phyloP scores from a whole-genome alignment of 345 rosid genomes.

The Acer negundo region DNA sequence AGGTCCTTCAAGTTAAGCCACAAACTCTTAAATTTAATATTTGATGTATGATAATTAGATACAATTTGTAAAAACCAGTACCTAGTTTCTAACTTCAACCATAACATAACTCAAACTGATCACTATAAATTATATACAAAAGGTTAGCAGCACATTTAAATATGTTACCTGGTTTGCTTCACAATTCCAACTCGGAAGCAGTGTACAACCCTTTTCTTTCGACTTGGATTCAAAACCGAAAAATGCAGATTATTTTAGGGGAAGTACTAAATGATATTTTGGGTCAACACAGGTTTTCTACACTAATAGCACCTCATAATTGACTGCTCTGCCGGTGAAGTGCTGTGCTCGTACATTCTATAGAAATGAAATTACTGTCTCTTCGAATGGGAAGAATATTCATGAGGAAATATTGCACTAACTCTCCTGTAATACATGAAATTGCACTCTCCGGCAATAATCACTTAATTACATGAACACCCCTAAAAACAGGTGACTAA shows the following conservation, averaged over 20 bases:
- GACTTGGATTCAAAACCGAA: conserved; percentile 83
- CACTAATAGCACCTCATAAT: conserved; percentile 48
- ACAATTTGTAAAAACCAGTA: not conserved
- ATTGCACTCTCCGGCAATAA: no score
- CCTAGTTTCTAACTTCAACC: not conserved
- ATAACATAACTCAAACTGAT: no score
- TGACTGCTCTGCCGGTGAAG: no score
- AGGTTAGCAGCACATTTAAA: not conserved
- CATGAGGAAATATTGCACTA: no score
- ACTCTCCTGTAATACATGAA: no score
- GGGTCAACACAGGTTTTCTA: conserved; percentile 26
- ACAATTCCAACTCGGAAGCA: conserved; percentile 39
- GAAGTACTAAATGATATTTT: no score
- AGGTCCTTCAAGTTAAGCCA: no score
- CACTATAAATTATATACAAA: not conserved
- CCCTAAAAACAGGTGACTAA: no score
- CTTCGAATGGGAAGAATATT: no score
- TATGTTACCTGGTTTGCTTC: not conserved
- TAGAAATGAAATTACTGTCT: no score
- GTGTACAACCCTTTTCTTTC: conserved; percentile 65
- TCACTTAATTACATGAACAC: no score
- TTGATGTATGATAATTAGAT: not conserved
- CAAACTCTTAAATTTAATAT: not conserved
- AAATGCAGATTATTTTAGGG: conserved; percentile 24
- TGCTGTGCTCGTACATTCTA: no score